phyloP scores from a whole-genome alignment of 768 basidiomycete species.

The Xerocomellus dryophilus region DNA sequence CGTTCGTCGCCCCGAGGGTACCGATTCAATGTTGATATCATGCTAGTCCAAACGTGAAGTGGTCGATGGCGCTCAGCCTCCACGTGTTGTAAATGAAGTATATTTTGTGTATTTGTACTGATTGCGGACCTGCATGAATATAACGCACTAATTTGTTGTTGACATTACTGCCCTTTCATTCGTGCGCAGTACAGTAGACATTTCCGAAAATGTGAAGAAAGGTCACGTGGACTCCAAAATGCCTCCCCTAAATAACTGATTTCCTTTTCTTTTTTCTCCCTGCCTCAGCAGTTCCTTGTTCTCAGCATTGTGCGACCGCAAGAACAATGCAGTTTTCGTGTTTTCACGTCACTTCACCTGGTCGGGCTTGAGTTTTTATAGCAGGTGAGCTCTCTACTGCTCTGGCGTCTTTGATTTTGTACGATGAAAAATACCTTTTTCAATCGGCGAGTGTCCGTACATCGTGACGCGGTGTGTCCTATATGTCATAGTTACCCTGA shows the following conservation, averaged over 20 bases:
- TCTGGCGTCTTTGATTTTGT: background rate
- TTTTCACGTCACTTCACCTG: background rate
- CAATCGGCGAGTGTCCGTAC: slow-evolving; percentile 46
- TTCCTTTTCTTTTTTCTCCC: background rate
- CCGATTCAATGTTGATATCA: no score
- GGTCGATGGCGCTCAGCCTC: no score
- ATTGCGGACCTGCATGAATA: no score
- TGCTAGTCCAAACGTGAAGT: no score
- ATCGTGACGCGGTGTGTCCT: slow-evolving; percentile 50
- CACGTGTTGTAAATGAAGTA: background rate
- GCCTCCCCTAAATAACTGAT: slow-evolving; percentile 13
- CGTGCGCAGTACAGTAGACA: no score
- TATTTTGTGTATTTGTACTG: background rate
- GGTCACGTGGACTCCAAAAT: background rate
- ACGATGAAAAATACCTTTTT: slow-evolving; percentile 55
- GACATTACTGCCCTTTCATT: no score
- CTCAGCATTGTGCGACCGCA: background rate
- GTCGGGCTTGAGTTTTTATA: background rate
- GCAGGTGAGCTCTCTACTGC: slow-evolving; percentile 5
- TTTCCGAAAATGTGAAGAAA: no score
- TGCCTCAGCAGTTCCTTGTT: background rate
- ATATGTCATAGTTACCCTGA: slow-evolving; percentile 95
- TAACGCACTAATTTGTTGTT: no score
- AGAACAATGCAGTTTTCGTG: background rate
- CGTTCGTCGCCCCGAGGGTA: no score